phyloP scores from a whole-genome alignment of 345 rosid species.

The Pistacia integerrima region DNA sequence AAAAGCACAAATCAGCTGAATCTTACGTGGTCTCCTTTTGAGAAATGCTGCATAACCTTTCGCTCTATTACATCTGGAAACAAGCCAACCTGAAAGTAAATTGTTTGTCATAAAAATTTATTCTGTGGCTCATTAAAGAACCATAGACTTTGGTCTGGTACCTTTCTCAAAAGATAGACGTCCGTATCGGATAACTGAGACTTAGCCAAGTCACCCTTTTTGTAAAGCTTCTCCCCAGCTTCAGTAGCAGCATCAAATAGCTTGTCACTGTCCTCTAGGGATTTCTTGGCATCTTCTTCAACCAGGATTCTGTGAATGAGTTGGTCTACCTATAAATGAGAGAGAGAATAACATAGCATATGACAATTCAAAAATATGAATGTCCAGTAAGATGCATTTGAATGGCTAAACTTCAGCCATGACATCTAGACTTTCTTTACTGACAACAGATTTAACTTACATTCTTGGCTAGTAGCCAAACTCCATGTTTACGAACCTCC shows the following conservation, averaged over 20 bases:
- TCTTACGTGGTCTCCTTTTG: slow-evolving; percentile 72
- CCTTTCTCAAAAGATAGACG: slow-evolving; percentile 68
- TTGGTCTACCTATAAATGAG: slow-evolving; percentile 65
- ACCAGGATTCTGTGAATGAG: slow-evolving; percentile 73
- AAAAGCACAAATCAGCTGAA: slow-evolving; percentile 16
- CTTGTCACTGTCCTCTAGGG: slow-evolving; percentile 34
- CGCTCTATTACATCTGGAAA: slow-evolving; percentile 86
- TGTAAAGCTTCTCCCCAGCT: slow-evolving; percentile 60
- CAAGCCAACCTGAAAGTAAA: slow-evolving; percentile 64
- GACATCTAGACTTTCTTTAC: background rate
- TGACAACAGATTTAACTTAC: slow-evolving; percentile 40
- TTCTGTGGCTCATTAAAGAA: slow-evolving; percentile 6
- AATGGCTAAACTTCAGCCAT: background rate
- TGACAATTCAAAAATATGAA: slow-evolving; percentile 3
- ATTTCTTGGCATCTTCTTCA: slow-evolving; percentile 64
- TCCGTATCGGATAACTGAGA: slow-evolving; percentile 57
- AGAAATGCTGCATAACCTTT: slow-evolving; percentile 70
- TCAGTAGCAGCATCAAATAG: slow-evolving; percentile 59
- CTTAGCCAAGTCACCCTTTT: slow-evolving; percentile 63
- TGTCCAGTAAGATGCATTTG: background rate
- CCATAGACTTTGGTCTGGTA: slow-evolving; percentile 28
- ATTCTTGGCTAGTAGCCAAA: slow-evolving; percentile 82
- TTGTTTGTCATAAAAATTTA: slow-evolving; percentile 11
- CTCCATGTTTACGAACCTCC: slow-evolving; percentile 71
- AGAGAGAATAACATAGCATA: slow-evolving; percentile 2